Evolutionary conservation across 1,284 basidiomycete species (phyloP), one percentile per base, ranked within the genome.

Genomic region (Filobasidium uniguttulatum): DNA sequence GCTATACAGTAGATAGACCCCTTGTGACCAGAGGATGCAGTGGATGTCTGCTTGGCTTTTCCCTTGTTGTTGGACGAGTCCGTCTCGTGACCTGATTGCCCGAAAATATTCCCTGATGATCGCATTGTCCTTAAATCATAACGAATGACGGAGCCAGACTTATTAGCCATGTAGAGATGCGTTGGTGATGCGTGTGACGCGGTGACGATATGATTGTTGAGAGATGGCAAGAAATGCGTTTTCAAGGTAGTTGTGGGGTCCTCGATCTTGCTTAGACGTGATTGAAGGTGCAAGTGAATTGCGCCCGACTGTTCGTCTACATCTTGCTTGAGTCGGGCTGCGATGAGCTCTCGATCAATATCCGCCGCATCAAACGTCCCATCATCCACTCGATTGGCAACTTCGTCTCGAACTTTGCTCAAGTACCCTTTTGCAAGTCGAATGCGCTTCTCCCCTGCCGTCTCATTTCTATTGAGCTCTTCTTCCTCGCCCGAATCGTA

Each of bases 301-400:
- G 58, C 59, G 10, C 68, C 68, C 44, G 66, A 59, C 12, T 60
- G 58, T 54, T 71, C 68, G 48, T 66, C 65, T 17, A 90, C 86
- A 70, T 93, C 89, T 65, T 88, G 81, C 65, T 87, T 85, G 56
- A 98, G 72, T 43, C 91, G 74, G 15, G 88, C 77, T 37, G 87
- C 85, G 55, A 98, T 87, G 57, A 94, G 76, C 56, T 96, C 90
- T 57, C 79, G 77, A 72, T 97, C 91, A 44, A 93, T 81, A 57
- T 91, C 88, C 0, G 86, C 88, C 2, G 93, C 93, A 62, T 98
- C 91, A 56, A 82, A 87, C 55, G 89, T 86, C 28, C 81, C 84
- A 28, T 86, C 85, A 45, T 63, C 62, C 5, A 50, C 48, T 41
- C n/a, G 19, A 33, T 30, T 14, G 29, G 25, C 19, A 17, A 75